Base-by-base conservation (phyloP, 2,329 filamentous ascomycete genomes). In the Diplodia corticola region DNA sequence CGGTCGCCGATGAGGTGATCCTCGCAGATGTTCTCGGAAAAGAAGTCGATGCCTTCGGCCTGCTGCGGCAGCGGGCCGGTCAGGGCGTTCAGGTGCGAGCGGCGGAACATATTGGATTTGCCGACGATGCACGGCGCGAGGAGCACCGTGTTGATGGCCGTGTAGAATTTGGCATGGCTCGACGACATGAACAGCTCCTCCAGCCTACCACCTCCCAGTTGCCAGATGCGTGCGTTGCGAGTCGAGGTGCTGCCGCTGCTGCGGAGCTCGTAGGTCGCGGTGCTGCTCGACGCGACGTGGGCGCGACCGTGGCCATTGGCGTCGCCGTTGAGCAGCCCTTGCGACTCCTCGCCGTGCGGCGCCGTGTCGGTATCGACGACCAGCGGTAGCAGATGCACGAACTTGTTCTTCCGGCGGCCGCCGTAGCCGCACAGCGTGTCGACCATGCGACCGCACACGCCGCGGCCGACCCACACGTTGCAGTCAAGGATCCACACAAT, bases 71-170 rank as follows among this genome's bases (percentile, higher is more conserved):
- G 85, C 78, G 35, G 88, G 0, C 78, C 72, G 0, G 88, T 89
- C 9, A 95, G 86, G 70, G 86, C 85, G 77, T 97, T 87, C 40
- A 99, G 87, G 73, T 99, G 94, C 0, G 92, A 91, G 68, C 91
- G 91, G 67, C 95, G 91, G 80, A 98, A 99, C 93, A 99, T 98
- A 80, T 96, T 98, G 73, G 92, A 96, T 81, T 99, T 99, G 60
- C 95, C 95, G 24, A 98, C 90, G 67, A 96, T 90, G 78, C 95
- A 99, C 9, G 96, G 95, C 0, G 95, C 95, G 63, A 98, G 81
- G 3, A 91, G 85, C 17, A 97, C 92, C 0, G 92, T 91, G 79
- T 98, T 98, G 84, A 99, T 99, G 68, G 94, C 95, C 9, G 90
- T 90, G 81, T 99, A 99, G 83, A 99, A 98, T 76, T 99, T 99